Conservation (phyloP, 768 basidiomycete genomes). For the Russula vinacea region DNA sequence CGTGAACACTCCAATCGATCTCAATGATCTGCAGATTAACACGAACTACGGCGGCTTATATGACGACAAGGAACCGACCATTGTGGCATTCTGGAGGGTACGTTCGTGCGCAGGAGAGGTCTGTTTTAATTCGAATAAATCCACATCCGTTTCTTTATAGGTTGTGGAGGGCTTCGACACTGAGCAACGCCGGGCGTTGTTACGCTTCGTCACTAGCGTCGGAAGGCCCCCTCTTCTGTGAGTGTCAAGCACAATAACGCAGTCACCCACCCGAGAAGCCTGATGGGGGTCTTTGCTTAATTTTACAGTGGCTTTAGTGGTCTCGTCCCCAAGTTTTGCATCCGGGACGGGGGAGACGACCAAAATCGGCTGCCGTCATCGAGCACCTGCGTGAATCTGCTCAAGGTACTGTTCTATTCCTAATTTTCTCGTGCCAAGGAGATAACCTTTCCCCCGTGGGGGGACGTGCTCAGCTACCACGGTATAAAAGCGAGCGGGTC, state of each 20-base stretch:
- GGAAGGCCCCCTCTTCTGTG: slow-evolving; percentile 84
- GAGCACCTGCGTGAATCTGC: slow-evolving; percentile 87
- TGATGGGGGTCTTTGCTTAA: background rate
- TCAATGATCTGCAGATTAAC: slow-evolving; percentile 74
- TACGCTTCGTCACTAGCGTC: slow-evolving; percentile 93
- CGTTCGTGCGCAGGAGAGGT: slow-evolving; percentile 25
- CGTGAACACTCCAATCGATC: slow-evolving; percentile 77
- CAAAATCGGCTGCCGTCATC: slow-evolving; percentile 66
- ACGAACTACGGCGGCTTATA: slow-evolving; percentile 83
- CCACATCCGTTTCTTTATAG: slow-evolving; percentile 36
- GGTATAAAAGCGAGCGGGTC: slow-evolving; percentile 58
- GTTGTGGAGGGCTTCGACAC: slow-evolving; percentile 79
- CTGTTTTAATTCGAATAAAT: slow-evolving; percentile 6
- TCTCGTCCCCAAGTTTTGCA: slow-evolving; percentile 82
- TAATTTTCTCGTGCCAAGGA: background rate
- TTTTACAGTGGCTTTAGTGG: slow-evolving; percentile 72
- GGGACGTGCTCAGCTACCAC: slow-evolving; percentile 52
- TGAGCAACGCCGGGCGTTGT: slow-evolving; percentile 69
- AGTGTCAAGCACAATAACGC: slow-evolving; percentile 32
- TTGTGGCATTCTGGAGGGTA: slow-evolving; percentile 81
- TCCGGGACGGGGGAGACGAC: slow-evolving; percentile 77
- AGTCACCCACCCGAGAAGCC: background rate
- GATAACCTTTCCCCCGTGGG: background rate
- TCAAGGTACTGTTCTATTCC: slow-evolving; percentile 57
- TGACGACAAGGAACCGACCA: slow-evolving; percentile 65